Conservation (phyloP, 2,329 filamentous ascomycete species). For the Botrytis squamosa region DNA sequence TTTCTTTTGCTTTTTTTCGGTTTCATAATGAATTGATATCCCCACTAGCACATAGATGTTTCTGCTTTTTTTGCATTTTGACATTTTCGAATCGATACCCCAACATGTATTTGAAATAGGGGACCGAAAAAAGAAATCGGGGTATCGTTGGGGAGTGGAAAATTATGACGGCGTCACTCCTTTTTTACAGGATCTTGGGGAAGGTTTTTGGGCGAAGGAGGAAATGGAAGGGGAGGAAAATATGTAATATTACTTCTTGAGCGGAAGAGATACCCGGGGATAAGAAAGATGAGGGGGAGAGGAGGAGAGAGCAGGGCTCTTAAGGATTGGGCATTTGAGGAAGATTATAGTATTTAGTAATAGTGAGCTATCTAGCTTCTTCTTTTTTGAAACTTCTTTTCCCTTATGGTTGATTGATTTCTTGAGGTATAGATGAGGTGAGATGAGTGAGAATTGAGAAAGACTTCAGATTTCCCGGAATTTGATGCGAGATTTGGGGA, state of each 20-base stretch:
- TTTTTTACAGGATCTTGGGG: constrained; percentile 2
- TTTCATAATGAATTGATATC: constrained; percentile 28
- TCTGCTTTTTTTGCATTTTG: constrained; percentile 15
- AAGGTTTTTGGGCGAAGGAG: background rate
- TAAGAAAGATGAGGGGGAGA: background rate
- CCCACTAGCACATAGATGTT: constrained; percentile 32
- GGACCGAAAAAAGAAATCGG: constrained; percentile 9
- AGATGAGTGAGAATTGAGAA: background rate
- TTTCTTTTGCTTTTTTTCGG: constrained; percentile 8
- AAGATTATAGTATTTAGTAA: constrained; percentile 8
- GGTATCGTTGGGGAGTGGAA: constrained; percentile 7
- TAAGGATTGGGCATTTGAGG: background rate
- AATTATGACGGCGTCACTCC: constrained; percentile 25
- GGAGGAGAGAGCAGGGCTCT: background rate
- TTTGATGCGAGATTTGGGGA: background rate
- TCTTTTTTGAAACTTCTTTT: background rate
- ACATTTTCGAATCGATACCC: constrained; percentile 4
- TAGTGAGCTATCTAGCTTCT: background rate
- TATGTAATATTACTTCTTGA: constrained; percentile 9
- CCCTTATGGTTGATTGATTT: background rate
- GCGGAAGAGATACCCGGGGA: background rate
- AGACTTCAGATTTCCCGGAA: background rate
- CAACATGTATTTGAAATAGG: constrained; percentile 7
- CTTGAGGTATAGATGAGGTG: background rate
- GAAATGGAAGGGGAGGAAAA: background rate